Conservation (phyloP, 805 yeast species). For the Kregervanrija delftensis region DNA sequence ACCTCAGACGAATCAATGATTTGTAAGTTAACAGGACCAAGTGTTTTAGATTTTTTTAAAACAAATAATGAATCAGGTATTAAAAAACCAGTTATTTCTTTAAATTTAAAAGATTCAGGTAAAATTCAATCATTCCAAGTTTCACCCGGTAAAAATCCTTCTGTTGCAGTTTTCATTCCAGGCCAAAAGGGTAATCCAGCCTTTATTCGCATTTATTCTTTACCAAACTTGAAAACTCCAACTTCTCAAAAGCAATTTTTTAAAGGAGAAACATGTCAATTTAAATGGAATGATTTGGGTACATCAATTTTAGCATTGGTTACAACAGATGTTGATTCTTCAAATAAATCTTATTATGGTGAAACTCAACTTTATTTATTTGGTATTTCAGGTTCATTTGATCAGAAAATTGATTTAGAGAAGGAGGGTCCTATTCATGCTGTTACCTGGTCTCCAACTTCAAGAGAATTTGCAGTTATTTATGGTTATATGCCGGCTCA, state of each 20-base stretch:
- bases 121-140: slow-evolving; percentile 44
- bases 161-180: slow-evolving; percentile 85
- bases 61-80: slow-evolving; percentile 29
- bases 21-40: slow-evolving; percentile 44
- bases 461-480: slow-evolving; percentile 94
- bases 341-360: slow-evolving; percentile 93
- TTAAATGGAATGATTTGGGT: slow-evolving; percentile 92
- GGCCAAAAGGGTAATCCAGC: slow-evolving; percentile 89
- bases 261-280: slow-evolving; percentile 89
- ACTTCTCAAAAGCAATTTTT: slow-evolving; percentile 83
- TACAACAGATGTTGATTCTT: slow-evolving; percentile 90
- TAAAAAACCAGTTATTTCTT: slow-evolving; percentile 49
- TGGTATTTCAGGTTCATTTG: slow-evolving; percentile 89
- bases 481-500: slow-evolving; percentile 98
- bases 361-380: slow-evolving; percentile 87
- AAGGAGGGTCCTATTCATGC: slow-evolving; percentile 97
- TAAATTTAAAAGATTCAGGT: slow-evolving; percentile 49
- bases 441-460: slow-evolving; percentile 93
- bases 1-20: slow-evolving; percentile 71
- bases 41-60: slow-evolving; percentile 66
- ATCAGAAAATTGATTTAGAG: slow-evolving; percentile 78
- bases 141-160: slow-evolving; percentile 85
- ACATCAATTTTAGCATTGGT: slow-evolving; percentile 91
- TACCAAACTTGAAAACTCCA: slow-evolving; percentile 70
- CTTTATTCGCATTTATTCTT: slow-evolving; percentile 71